phyloP scores from a whole-genome alignment of 495 filamentous ascomycete species.

The Tuber borchii region DNA sequence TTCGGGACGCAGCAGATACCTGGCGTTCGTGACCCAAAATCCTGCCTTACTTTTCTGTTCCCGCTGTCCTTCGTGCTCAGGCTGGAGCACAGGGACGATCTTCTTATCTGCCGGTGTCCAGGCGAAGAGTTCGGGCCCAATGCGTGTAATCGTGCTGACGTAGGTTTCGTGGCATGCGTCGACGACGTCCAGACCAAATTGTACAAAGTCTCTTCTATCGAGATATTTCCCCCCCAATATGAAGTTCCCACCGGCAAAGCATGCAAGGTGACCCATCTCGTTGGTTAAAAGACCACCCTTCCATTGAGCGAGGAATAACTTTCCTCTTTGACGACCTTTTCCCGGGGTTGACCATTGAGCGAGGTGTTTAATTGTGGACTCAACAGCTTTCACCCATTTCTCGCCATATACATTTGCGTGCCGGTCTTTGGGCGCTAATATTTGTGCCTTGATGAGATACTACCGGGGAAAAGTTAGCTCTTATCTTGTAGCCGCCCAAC shows the following conservation, averaged over 20 bases:
- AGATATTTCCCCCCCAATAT: slow-evolving; percentile 42
- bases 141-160: slow-evolving; percentile 38
- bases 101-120: slow-evolving; percentile 32
- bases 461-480: slow-evolving; percentile 36
- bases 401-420: slow-evolving; percentile 41
- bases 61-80: slow-evolving; percentile 32
- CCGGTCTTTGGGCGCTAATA: slow-evolving; percentile 36
- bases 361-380: slow-evolving; percentile 42
- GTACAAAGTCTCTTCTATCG: slow-evolving; percentile 29
- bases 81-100: slow-evolving; percentile 28
- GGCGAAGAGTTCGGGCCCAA: slow-evolving; percentile 41
- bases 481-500: not conserved
- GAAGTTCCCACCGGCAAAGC: slow-evolving; percentile 45
- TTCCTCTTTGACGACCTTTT: slow-evolving; percentile 25
- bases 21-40: slow-evolving; percentile 41
- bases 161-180: slow-evolving; percentile 42
- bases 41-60: slow-evolving; percentile 35
- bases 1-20: slow-evolving; percentile 45
- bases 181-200: slow-evolving; percentile 42
- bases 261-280: slow-evolving; percentile 44
- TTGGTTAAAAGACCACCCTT: slow-evolving; percentile 38
- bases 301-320: slow-evolving; percentile 39
- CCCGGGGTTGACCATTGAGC: slow-evolving; percentile 32
- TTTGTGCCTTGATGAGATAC: slow-evolving; percentile 46
- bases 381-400: slow-evolving; percentile 43